phyloP scores from a whole-genome alignment of 331 rosid genomes.

The Dryas integrifolia region DNA sequence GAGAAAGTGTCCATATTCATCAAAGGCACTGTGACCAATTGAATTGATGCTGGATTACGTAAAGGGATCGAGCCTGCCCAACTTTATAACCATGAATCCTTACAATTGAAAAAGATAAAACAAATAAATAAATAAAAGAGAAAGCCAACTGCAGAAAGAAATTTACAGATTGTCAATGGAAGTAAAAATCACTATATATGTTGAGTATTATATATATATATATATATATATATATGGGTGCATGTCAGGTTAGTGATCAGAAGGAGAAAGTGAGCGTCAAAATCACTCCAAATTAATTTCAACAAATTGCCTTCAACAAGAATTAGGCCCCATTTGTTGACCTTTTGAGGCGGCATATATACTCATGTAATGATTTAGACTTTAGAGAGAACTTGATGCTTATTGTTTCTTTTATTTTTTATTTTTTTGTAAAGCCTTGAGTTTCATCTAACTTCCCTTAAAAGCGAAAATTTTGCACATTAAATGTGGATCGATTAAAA shows the following conservation, averaged over 20 bases:
- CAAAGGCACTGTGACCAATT: neutral
- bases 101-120: neutral
- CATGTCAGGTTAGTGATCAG: too few species aligned
- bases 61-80: neutral
- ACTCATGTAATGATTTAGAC: neutral
- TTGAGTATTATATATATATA: too few species aligned
- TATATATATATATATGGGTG: too few species aligned
- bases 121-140: neutral
- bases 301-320: slow-evolving; percentile 13
- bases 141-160: neutral
- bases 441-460: neutral
- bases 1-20: neutral
- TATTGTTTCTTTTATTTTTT: too few species aligned
- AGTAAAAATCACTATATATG: too few species aligned
- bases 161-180: too few species aligned
- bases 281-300: slow-evolving; percentile 22
- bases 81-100: slow-evolving; percentile 1
- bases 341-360: neutral
- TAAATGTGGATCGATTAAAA: too few species aligned
- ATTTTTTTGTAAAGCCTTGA: too few species aligned
- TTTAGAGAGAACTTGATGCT: neutral
- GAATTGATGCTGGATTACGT: neutral
- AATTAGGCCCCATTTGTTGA: slow-evolving; percentile 18
- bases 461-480: neutral
- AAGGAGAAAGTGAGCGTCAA: slow-evolving; percentile 13